Evolutionary conservation across 208 protist species (phyloP).

Genomic region (Crithidia acanthocephali): DNA sequence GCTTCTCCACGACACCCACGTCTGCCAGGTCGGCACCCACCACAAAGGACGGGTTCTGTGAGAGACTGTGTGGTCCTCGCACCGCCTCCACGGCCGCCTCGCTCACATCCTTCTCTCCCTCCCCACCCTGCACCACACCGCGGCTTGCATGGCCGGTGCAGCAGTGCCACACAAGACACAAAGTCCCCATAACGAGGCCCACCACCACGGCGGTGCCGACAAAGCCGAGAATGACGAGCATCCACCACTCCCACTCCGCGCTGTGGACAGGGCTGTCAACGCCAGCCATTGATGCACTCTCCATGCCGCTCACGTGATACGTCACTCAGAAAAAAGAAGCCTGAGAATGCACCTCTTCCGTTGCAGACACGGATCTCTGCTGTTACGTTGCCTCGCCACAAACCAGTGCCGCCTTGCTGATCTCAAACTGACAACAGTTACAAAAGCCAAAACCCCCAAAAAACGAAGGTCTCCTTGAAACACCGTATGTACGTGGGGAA

Average conservation of each 20-base stretch:
- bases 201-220: not conserved
- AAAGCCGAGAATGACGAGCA: not conserved
- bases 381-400: too few relatives aligned
- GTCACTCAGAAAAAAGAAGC: too few relatives aligned
- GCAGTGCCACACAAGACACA: slow-evolving; percentile 3
- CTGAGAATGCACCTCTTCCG: too few relatives aligned
- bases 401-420: too few relatives aligned
- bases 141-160: not conserved
- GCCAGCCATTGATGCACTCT: not conserved
- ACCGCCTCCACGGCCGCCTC: not conserved
- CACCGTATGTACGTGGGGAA: too few relatives aligned
- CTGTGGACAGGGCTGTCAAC: not conserved
- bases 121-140: not conserved
- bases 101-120: not conserved
- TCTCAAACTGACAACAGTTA: not conserved
- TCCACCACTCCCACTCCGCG: slow-evolving; percentile 10
- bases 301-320: not conserved
- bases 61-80: not conserved
- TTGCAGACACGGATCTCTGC: too few relatives aligned
- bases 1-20: too few relatives aligned
- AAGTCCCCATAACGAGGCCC: not conserved
- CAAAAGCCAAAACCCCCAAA: too few relatives aligned
- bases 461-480: too few relatives aligned
- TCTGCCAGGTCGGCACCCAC: too few relatives aligned
- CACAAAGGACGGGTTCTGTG: not conserved